Conservation (phyloP, 2,329 filamentous ascomycete species). For the Cladosporium sp. region DNA sequence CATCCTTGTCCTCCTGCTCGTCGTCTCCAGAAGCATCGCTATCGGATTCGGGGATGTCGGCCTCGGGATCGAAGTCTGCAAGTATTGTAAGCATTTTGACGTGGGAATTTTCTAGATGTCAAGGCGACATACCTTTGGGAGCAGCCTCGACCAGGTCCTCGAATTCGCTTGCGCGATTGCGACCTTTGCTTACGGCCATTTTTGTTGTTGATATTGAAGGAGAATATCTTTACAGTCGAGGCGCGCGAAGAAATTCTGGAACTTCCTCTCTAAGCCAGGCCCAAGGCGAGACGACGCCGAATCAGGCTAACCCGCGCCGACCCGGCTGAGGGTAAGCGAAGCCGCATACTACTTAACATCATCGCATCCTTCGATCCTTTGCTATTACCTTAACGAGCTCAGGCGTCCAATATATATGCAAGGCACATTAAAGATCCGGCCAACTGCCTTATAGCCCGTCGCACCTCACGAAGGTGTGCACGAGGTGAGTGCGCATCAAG, state of each 20-base stretch:
- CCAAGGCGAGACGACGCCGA: not conserved
- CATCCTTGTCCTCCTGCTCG: conserved; percentile 30
- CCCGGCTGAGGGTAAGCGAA: not conserved
- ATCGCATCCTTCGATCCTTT: not conserved
- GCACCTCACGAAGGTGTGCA: not conserved
- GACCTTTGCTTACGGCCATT: conserved; percentile 32
- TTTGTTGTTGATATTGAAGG: conserved; percentile 1
- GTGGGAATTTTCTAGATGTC: not conserved
- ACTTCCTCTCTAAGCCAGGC: not conserved
- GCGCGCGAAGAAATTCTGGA: conserved; percentile 13
- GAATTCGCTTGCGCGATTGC: conserved; percentile 33
- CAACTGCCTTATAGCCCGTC: not conserved
- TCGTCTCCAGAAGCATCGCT: conserved; percentile 53
- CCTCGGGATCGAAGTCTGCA: conserved; percentile 79
- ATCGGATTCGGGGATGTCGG: conserved; percentile 48
- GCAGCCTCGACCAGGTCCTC: conserved; percentile 30
- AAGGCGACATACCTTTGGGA: conserved; percentile 31
- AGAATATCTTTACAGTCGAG: conserved; percentile 5
- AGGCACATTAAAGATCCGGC: not conserved
- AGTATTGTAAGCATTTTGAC: conserved; percentile 15
- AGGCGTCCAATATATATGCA: not conserved
- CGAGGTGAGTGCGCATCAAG: not conserved
- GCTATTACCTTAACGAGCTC: not conserved
- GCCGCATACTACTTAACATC: not conserved
- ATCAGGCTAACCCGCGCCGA: not conserved